Evolutionary conservation across 495 filamentous ascomycete genomes (phyloP), one percentile per base, ranked within the genome.

Genomic region (Aspergillus diversus): DNA sequence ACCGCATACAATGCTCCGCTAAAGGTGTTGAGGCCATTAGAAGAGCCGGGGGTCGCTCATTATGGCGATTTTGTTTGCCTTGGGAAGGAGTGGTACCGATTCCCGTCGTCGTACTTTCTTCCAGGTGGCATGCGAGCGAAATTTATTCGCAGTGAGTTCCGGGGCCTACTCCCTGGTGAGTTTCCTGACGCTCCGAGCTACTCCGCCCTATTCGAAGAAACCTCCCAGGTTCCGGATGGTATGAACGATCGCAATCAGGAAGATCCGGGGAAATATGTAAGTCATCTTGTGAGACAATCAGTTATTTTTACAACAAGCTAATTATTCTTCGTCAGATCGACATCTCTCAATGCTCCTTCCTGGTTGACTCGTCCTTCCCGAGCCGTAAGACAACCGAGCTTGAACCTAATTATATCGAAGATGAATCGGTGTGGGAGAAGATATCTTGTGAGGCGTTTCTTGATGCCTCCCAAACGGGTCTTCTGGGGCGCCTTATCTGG

Each of bases 1-100:
- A 90, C 86, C 4, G 94, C 86, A 13, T 99, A 98, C 73, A 88
- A 86, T 27, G 94, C 96, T 2, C 93, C 96, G 0, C 73, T 99
- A 33, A 83, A 87, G 32, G 76, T 98, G 7, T 96, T 97, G 68
- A 76, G 76, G 33, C 78, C 86, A 0, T 73, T 86, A 33, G 81
- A 86, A 49, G 63, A 74, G 17, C 67, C 72, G 27, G 82, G 77
- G 16, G 59, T 88, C 6, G 79, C 80, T 7, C 72, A 79, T 4
- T 70, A 73, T 3, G 88, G 87, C n/a, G 88, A 88, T 49, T 86
- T 79, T 33, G 85, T 99, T 5, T 99, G 96, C 75, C 84, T 97
- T 51, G 93, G 90, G 47, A 98, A 97, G 73, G 96, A 99, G 73
- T 99, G 96, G 96, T 97, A 99, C 72, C 91, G 96, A 52, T 99